Base-by-base conservation (phyloP, 306 rosid species). In the Urtica urens region DNA sequence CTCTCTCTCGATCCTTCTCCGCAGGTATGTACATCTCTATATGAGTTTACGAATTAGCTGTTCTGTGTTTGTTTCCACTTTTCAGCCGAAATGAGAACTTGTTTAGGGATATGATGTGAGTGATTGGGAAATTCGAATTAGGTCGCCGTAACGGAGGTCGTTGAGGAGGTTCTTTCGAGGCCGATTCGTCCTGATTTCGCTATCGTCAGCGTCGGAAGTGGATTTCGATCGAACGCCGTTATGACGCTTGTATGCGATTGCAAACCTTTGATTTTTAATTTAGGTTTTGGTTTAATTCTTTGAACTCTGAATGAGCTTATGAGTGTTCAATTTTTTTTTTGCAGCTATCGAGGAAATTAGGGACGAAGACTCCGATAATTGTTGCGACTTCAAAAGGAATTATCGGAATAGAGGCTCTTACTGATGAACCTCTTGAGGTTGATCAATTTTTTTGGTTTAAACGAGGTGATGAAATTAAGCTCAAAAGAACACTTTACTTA, bases 141-240 rank as follows among this genome's bases (percentile, higher is more conserved):
- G 95, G 78, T 60, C 15, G 93, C 95, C 17, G 72, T 79, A 42
- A 46, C 63, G 5, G 95, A 81, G 65, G 85, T 78, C 34, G 26
- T 76, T 8, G 46, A 62, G 9, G 78, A 73, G 65, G 80, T 81
- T 59, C 68, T 81, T 1, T 76, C 75, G 4, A 82, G 73, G 70
- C 87, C 95, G 11, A 86, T 81, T 38, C 77, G 93, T 14, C 93
- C 93, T 0, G 55, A 71, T 58, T 85, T 85, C 40, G 78, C 78
- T 27, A 62, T 83, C 42, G 85, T 66, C 50, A 69, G 63, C 24
- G 31, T 78, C 38, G 93, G 93, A 14, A 27, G 57, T 46, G 87
- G 81, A 29, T 81, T 69, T 40, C 44, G 34, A 0, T 19, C 68
- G 23, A 16, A 17, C 40, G 65, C 31, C 20, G 62, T 71, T 56